Percentiles rank a stretch among this genome's conserved stretches.
Evolutionary conservation across 2,329 filamentous ascomycete species (phyloP).

Genomic region (Mariannaea elegans): DNA sequence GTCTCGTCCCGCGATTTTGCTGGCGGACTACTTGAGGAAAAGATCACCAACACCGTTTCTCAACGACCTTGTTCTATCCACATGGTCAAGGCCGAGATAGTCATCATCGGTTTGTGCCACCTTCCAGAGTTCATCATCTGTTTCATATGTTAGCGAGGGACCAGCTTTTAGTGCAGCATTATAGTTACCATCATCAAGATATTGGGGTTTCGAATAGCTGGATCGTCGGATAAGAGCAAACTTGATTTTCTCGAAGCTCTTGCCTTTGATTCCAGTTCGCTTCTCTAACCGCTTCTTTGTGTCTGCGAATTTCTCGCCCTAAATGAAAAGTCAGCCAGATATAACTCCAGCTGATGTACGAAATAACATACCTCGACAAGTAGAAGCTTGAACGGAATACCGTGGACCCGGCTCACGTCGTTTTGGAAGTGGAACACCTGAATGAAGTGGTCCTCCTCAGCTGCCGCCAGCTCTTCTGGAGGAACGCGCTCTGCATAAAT

Average conservation of each 20-base stretch:
- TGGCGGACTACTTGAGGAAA: constrained; percentile 59
- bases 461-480: constrained; percentile 70
- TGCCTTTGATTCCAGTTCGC: constrained; percentile 93
- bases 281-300: constrained; percentile 95
- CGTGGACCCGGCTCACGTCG: constrained; percentile 84
- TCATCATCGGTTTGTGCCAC: constrained; percentile 64
- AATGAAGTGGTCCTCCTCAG: constrained; percentile 67
- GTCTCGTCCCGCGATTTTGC: constrained; percentile 2
- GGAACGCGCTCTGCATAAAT: constrained; percentile 85
- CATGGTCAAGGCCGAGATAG: constrained; percentile 71
- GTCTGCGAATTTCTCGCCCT: constrained; percentile 88
- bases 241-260: constrained; percentile 98
- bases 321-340: constrained; percentile 11
- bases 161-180: neutral
- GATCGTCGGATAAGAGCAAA: constrained; percentile 83
- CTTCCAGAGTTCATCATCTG: constrained; percentile 69
- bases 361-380: constrained; percentile 73
- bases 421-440: constrained; percentile 92
- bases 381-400: constrained; percentile 90
- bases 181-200: constrained; percentile 81
- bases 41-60: constrained; percentile 70
- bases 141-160: constrained; percentile 29
- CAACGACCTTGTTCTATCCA: constrained; percentile 66
- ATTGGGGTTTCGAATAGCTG: constrained; percentile 79
- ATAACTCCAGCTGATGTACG: neutral